Base-by-base conservation (phyloP, 2,329 filamentous ascomycete genomes). In the Aaosphaeria pasadenensis region DNA sequence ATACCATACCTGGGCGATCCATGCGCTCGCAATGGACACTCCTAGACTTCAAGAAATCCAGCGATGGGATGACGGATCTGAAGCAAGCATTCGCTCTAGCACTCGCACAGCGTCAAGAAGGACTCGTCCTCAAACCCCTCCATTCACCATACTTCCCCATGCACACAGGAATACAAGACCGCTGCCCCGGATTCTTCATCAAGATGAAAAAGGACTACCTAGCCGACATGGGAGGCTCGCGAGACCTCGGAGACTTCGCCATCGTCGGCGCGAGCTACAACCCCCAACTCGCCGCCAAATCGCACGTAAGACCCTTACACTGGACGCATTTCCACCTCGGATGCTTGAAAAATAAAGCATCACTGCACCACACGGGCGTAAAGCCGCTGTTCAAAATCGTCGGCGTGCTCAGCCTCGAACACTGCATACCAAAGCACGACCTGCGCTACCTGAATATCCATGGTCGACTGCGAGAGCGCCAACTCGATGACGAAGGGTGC, bases 171-270 rank as follows among this genome's bases (percentile, higher is more conserved):
- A 17, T 59, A 59, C 48, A 57, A 42, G 48, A 62, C 58, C 55
- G 41, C 57, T 58, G 39, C 44, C 48, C 59, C 56, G 71, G 57
- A 53, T 75, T 73, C 48, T 87, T 84, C 64, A 88, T 96, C 60
- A 96, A 96, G 70, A 70, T 96, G 39, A 96, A 96, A 69, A 96
- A 95, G 67, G 89, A 94, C 60, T 95, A 95, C 59, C 81, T 95
- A 35, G 77, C 80, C 29, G 83, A 83, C 3, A 82, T 92, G 63
- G 89, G 90, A 1, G 91, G 95, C 51, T 83, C 90, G 30, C 58
- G 67, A 24, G 69, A 72, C 44, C 46, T 71, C 6, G 88, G 88
- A 7, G 91, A 96, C 65, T 88, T 96, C 62, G 85, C 87, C 2
- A 78, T 92, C 1, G 74, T 96, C 3, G 91, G 89, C 0, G 91